Evolutionary conservation across 192 early-diverging fungal genomes (phyloP).

Genomic region (Rhizoclosmatium globosum): DNA sequence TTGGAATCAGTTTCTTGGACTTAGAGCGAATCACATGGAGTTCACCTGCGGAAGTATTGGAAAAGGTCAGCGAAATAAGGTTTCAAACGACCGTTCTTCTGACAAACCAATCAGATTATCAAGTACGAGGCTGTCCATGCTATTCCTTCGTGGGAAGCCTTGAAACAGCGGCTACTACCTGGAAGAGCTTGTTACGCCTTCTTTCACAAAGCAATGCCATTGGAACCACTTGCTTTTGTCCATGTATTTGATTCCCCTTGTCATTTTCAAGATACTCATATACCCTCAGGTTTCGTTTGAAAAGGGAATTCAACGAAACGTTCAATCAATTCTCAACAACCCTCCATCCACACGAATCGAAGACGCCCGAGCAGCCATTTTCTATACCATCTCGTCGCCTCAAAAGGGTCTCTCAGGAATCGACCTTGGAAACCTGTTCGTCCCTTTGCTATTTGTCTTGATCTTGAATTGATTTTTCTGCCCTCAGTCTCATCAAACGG

Average conservation of each 20-base stretch:
- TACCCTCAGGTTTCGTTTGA: constrained; percentile 69
- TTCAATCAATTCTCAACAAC: constrained; percentile 60
- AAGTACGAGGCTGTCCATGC: constrained; percentile 93
- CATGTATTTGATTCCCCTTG: constrained; percentile 56
- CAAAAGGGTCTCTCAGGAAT: constrained; percentile 88
- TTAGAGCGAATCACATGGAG: constrained; percentile 88
- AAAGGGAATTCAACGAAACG: constrained; percentile 65
- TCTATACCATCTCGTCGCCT: constrained; percentile 91
- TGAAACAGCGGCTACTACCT: constrained; percentile 79
- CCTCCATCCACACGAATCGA: constrained; percentile 47
- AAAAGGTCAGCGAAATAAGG: constrained; percentile 65
- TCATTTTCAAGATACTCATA: constrained; percentile 32
- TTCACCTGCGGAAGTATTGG: constrained; percentile 78
- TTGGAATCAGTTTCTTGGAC: constrained; percentile 75
- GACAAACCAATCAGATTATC: constrained; percentile 59
- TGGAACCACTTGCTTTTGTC: constrained; percentile 89
- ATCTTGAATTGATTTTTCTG: background rate
- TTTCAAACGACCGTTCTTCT: background rate
- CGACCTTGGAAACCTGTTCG: constrained; percentile 82
- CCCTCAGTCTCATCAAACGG: constrained; percentile 71
- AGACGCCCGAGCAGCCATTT: constrained; percentile 76
- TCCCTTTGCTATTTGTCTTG: constrained; percentile 41
- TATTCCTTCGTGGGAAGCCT: constrained; percentile 78
- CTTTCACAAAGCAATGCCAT: constrained; percentile 78
- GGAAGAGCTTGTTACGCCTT: constrained; percentile 86